phyloP scores from a whole-genome alignment of 257 asterid genomes.

The Lycium barbarum region DNA sequence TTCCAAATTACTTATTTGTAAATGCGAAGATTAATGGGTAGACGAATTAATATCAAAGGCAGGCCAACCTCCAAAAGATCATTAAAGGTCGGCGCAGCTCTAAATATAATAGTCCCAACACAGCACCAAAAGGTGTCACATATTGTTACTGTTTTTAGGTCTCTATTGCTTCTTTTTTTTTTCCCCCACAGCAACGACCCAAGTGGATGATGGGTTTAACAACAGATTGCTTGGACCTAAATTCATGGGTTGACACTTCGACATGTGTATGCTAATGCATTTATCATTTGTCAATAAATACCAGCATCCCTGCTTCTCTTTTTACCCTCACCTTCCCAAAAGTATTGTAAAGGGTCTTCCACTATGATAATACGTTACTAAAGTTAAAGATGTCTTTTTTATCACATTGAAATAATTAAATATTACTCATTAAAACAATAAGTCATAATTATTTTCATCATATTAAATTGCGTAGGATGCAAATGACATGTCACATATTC shows the following conservation, averaged over 20 bases:
- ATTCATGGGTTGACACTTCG: not conserved
- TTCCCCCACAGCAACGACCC: not conserved
- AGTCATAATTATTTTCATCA: no score
- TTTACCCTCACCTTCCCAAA: not conserved
- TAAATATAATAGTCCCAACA: not conserved
- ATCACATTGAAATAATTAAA: no score
- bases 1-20: no score
- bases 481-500: not conserved
- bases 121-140: not conserved
- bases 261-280: constrained; percentile 12
- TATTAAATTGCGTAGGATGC: no score
- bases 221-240: constrained; percentile 20
- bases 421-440: no score
- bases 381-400: no score
- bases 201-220: constrained; percentile 20
- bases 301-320: not conserved
- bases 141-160: constrained; percentile 6
- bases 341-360: not conserved
- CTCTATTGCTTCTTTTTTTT: not conserved
- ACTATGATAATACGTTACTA: no score
- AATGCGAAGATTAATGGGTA: no score
- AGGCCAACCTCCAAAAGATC: constrained; percentile 7
- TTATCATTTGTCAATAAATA: not conserved
- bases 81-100: constrained; percentile 25
- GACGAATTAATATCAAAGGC: not conserved